Evolutionary conservation across 2,329 filamentous ascomycete species (phyloP), one percentile per base, ranked within the genome.

Genomic region (Epichloe gansuensis): DNA sequence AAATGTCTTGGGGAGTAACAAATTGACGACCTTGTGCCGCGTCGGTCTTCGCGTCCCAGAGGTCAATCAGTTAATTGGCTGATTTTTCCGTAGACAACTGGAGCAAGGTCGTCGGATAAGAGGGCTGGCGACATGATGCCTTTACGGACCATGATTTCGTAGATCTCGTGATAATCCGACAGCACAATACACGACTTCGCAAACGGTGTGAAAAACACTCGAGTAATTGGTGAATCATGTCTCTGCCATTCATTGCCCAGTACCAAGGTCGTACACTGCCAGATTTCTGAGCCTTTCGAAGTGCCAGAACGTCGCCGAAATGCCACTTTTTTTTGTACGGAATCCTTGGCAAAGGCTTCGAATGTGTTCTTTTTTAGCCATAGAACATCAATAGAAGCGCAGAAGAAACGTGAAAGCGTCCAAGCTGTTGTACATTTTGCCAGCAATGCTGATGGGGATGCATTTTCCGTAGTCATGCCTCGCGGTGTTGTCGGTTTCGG

Each of bases 61-160:
- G 57, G 9, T 61, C 57, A 9, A 69, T 44, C 9, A 69, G 17
- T 17, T 17, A 17, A 55, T 11, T 55, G 52, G 9, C 54, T 51
- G 7, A 59, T 59, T 36, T 64, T 68, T 9, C 57, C 49, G 39
- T 68, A 59, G 0, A 68, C 61, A 17, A 61, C 52, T 0, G 65
- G 64, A 5, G 60, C 64, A 0, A 64, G 61, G 4, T 41, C 58
- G 34, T 57, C 49, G 44, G 62, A 51, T n/a, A 67, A 50, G 27
- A 66, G 64, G 2, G 44, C 49, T 0, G 62, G 62, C 3, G 60
- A 55, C 63, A 67, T 64, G 8, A 67, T 51, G 27, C 65, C 63
- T 43, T 58, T 56, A 17, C 17, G 17, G 17, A 17, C 17, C 17
- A 17, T 17, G 17, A 17, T 17, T 1, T 17, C 17, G 17, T 17